Conservation (phyloP, 2,329 filamentous ascomycete genomes). For the Botrytis medusae region DNA sequence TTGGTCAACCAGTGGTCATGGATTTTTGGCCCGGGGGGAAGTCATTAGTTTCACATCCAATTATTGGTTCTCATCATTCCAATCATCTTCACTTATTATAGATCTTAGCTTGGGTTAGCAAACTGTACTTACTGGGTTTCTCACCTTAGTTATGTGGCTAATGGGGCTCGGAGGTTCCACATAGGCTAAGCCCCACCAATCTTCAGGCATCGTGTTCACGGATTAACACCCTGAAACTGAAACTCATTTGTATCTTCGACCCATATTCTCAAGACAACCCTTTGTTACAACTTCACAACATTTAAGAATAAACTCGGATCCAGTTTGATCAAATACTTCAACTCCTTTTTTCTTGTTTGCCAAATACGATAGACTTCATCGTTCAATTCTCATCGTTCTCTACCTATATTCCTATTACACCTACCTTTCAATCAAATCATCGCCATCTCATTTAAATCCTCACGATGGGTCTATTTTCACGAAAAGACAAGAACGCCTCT, state of each 20-base stretch:
- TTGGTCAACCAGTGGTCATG: neutral
- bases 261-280: constrained; percentile 19
- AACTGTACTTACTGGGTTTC: neutral
- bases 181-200: constrained; percentile 11
- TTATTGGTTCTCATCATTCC: constrained; percentile 3
- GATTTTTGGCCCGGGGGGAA: neutral
- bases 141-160: neutral
- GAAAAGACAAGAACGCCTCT: constrained; percentile 49
- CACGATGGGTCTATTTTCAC: constrained; percentile 46
- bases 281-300: neutral
- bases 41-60: neutral
- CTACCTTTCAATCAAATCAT: neutral
- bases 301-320: neutral
- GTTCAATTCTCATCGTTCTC: neutral
- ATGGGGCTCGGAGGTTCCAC: constrained; percentile 2
- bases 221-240: constrained; percentile 14
- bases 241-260: constrained; percentile 18
- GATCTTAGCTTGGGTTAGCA: neutral
- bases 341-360: neutral
- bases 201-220: constrained; percentile 6
- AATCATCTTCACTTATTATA: neutral
- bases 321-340: neutral
- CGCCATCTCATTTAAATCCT: neutral
- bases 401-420: neutral
- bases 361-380: neutral